These are phyloP conservation scores for Boehmeria nivea DNA, from an alignment of 306 rosid species.

Conservation along the genomic window DNA sequence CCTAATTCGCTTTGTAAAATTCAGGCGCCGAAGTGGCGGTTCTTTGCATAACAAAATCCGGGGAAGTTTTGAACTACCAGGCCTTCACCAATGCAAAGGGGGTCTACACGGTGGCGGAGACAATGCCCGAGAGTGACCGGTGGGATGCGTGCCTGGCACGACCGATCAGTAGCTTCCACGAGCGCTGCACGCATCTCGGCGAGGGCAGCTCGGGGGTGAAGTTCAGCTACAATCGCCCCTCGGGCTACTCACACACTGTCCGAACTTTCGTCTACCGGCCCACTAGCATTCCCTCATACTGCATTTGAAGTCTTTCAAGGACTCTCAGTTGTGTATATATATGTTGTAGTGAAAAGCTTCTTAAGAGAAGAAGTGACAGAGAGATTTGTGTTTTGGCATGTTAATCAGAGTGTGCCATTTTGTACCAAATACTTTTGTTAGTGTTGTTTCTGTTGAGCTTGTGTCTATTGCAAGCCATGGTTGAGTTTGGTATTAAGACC, in stretches of 20 bases:
- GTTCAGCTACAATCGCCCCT: slow-evolving; percentile 77
- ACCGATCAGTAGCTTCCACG: slow-evolving; percentile 88
- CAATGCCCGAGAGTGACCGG: slow-evolving; percentile 88
- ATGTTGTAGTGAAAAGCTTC: slow-evolving; percentile 1
- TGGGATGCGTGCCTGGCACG: slow-evolving; percentile 97
- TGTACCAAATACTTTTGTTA: too few relatives aligned
- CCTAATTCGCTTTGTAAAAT: too few relatives aligned
- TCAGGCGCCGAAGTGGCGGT: slow-evolving; percentile 97
- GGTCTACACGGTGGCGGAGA: slow-evolving; percentile 79
- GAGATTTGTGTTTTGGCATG: too few relatives aligned
- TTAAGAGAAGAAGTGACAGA: too few relatives aligned
- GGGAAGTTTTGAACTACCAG: slow-evolving; percentile 87
- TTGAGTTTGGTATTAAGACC: too few relatives aligned
- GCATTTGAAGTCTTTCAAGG: slow-evolving; percentile 44
- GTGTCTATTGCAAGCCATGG: too few relatives aligned
- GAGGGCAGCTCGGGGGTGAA: slow-evolving; percentile 65
- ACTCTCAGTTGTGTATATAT: slow-evolving; percentile 5
- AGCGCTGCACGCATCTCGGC: slow-evolving; percentile 68
- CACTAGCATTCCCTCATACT: slow-evolving; percentile 52
- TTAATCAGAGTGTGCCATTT: too few relatives aligned
- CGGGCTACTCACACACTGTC: slow-evolving; percentile 70
- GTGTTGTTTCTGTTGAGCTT: too few relatives aligned
- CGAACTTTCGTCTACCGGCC: slow-evolving; percentile 69
- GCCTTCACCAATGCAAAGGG: slow-evolving; percentile 82
- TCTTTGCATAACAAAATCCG: slow-evolving; percentile 84